Conservation (phyloP, 2,329 filamentous ascomycete genomes). For the Colletotrichum falcatum region DNA sequence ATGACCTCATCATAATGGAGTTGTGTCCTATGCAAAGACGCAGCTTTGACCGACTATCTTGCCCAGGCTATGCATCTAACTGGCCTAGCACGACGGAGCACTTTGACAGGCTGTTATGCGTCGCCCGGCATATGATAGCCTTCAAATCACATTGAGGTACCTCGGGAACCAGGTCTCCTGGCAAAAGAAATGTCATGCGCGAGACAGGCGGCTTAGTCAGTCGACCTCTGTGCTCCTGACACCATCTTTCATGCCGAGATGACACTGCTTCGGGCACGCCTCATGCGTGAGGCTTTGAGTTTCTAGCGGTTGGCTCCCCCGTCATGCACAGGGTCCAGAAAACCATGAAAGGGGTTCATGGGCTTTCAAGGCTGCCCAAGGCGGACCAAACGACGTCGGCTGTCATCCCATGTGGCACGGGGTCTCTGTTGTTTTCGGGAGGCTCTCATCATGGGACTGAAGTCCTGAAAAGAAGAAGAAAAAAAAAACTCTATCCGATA, state of each 20-base stretch:
- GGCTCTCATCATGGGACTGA: background rate
- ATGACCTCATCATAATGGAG: background rate
- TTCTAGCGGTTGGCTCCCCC: background rate
- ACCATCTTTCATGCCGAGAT: slow-evolving; percentile 21
- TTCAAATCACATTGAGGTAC: background rate
- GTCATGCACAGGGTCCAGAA: background rate
- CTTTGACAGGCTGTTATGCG: background rate
- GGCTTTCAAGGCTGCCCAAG: slow-evolving; percentile 24
- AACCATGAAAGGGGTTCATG: background rate
- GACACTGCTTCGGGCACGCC: background rate
- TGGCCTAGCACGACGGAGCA: background rate
- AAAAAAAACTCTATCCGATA: slow-evolving; percentile 18
- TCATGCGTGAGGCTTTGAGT: slow-evolving; percentile 14
- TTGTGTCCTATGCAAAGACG: background rate
- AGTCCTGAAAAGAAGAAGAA: background rate
- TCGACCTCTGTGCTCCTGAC: slow-evolving; percentile 13
- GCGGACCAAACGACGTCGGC: background rate
- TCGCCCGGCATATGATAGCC: background rate
- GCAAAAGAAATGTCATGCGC: slow-evolving; percentile 26
- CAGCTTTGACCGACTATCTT: background rate
- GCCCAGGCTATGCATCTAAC: background rate
- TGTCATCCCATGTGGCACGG: slow-evolving; percentile 10
- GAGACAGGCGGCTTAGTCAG: background rate
- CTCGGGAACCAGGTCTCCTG: background rate
- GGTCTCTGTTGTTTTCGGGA: background rate